Percentiles rank a stretch among this genome's conserved stretches.
These are phyloP conservation scores for Macadamia tetraphylla DNA, from an alignment of 164 flowering plant species.

Conservation along the genomic window DNA sequence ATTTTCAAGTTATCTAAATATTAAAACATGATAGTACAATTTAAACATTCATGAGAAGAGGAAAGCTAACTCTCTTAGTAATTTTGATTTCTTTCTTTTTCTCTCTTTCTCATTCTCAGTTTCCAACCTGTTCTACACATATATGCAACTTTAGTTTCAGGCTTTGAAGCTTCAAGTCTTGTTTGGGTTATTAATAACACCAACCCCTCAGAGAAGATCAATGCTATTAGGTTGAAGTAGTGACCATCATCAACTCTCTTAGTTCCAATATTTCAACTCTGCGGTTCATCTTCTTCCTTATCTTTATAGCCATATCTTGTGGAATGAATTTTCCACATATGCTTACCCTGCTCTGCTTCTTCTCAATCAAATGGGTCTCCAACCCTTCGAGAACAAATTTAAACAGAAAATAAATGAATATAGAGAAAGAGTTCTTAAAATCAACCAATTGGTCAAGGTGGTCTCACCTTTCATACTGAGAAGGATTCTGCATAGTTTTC, in stretches of 20 bases:
- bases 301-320: conserved; percentile 60
- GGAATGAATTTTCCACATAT: conserved; percentile 63
- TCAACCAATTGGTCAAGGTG: background rate
- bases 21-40: no score
- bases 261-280: conserved; percentile 74
- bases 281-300: conserved; percentile 69
- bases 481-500: conserved; percentile 56
- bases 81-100: no score
- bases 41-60: no score
- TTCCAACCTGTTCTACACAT: no score
- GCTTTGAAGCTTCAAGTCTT: no score
- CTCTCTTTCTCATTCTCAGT: no score
- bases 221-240: background rate
- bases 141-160: no score
- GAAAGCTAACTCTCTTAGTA: no score
- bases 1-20: no score
- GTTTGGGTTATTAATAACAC: background rate
- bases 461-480: conserved; percentile 66
- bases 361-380: conserved; percentile 70
- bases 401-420: background rate
- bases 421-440: no score
- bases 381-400: conserved; percentile 34
- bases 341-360: conserved; percentile 44
- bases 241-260: conserved; percentile 22
- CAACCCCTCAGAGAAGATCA: background rate